Evolutionary conservation across 352 stramenopile genomes (phyloP), one percentile per base, ranked within the genome.

Genomic region (Pythium sukuiense): DNA sequence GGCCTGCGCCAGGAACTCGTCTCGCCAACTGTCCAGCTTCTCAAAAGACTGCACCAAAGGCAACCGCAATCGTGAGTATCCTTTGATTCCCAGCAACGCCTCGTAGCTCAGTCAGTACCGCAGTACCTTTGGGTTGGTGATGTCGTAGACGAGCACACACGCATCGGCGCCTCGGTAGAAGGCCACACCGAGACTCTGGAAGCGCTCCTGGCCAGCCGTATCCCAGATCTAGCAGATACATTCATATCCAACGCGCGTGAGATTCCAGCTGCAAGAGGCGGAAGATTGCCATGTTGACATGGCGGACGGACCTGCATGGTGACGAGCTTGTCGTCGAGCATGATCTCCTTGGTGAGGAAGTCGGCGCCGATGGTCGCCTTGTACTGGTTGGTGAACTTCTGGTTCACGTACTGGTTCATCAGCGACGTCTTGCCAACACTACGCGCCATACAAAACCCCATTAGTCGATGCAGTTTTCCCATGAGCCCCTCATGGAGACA

Each of bases 321-420:
- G 41, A 99, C 95, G 30, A 98, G 75, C 67, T 98, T 98, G 69
- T 98, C 91, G 73, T 99, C 90, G 60, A 98, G 86, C 75, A 97
- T 93, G 56, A 93, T 94, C 74, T 99, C 96, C 74, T 99, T 99
- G 14, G 95, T 97, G 50, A 99, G 83, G 73, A 99, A 99, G 76
- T 99, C 98, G 29, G 98, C 97, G 54, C 98, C 98, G 76, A 99
- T 99, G 6, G 98, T 99, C 24, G 97, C 97, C 73, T 99, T 99
- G 86, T 99, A 99, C 82, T 99, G 96, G 64, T 95, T 98, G 35
- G 90, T 97, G 79, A 99, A 99, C 76, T 97, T 98, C 68, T 99
- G 92, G 63, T 98, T 98, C 63, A 99, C 95, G 80, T 99, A 99
- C 74, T 99, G 96, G 81, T 99, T 99, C 97, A 99, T 99, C 35